phyloP scores from a whole-genome alignment of 192 early-diverging fungal species.

The Mycoemilia scoparia region DNA sequence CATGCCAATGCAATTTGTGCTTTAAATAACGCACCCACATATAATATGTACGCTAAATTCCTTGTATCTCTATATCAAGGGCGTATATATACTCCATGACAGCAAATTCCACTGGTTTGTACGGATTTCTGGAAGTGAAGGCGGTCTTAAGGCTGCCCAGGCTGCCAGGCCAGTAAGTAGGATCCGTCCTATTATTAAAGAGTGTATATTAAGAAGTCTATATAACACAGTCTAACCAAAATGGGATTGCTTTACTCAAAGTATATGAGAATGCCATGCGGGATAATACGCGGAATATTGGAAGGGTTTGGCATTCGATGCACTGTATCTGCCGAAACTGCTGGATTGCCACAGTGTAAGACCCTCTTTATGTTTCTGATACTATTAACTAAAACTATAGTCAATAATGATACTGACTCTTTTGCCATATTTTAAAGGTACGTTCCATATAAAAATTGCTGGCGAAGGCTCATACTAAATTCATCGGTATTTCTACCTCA shows the following conservation, averaged over 20 bases:
- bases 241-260: no score
- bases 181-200: no score
- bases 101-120: constrained; percentile 92
- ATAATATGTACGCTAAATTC: neutral
- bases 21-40: neutral
- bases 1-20: neutral
- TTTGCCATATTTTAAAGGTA: neutral
- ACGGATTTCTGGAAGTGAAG: constrained; percentile 72
- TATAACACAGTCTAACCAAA: neutral
- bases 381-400: constrained; percentile 3
- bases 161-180: constrained; percentile 63
- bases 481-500: neutral
- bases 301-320: constrained; percentile 73
- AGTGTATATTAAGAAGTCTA: neutral
- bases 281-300: constrained; percentile 84
- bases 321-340: constrained; percentile 77
- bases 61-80: constrained; percentile 39
- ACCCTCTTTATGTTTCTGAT: constrained; percentile 60
- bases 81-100: constrained; percentile 95
- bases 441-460: neutral
- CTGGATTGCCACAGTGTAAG: constrained; percentile 65
- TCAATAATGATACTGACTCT: neutral
- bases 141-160: constrained; percentile 55
- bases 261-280: constrained; percentile 94
- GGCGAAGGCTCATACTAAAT: neutral